These are phyloP conservation scores for Marasmius tenuissimus DNA, from an alignment of 1,284 basidiomycete genomes.

Conservation along the genomic window DNA sequence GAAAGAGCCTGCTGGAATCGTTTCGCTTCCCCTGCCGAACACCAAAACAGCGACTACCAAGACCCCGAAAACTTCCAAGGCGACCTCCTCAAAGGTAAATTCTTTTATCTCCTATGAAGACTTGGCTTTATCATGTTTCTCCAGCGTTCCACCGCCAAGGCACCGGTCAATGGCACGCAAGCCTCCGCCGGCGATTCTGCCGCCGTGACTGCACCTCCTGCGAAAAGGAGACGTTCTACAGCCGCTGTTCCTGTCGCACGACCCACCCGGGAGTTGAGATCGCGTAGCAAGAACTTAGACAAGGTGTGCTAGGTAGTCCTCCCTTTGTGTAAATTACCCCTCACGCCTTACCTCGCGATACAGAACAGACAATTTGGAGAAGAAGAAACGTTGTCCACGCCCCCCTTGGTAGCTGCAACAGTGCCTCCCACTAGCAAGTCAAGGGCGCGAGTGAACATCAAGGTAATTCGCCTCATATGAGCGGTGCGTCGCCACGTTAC, in stretches of 20 bases:
- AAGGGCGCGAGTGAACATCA: conserved; percentile 7
- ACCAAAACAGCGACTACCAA: background rate
- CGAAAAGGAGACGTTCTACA: conserved; percentile 10
- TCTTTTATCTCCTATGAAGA: background rate
- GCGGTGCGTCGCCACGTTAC: background rate
- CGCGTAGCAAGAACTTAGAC: conserved; percentile 34
- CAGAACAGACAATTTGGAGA: conserved; percentile 2
- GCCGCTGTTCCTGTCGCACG: conserved; percentile 25
- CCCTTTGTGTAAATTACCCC: background rate
- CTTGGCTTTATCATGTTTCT: background rate
- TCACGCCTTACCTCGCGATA: background rate
- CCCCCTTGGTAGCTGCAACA: conserved; percentile 1
- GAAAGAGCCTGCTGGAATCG: background rate
- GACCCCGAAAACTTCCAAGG: background rate
- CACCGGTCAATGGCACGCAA: background rate
- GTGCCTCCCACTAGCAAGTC: background rate
- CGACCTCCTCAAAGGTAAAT: background rate
- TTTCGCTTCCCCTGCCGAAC: background rate
- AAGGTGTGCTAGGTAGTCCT: background rate
- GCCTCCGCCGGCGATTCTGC: background rate
- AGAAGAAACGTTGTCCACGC: conserved; percentile 6
- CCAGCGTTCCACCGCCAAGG: background rate
- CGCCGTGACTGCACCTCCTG: conserved; percentile 16
- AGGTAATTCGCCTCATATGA: background rate
- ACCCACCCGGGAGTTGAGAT: conserved; percentile 38